Evolutionary conservation across 192 early-diverging fungal species (phyloP), one percentile per base, ranked within the genome.

Genomic region (Coemansia sp.): DNA sequence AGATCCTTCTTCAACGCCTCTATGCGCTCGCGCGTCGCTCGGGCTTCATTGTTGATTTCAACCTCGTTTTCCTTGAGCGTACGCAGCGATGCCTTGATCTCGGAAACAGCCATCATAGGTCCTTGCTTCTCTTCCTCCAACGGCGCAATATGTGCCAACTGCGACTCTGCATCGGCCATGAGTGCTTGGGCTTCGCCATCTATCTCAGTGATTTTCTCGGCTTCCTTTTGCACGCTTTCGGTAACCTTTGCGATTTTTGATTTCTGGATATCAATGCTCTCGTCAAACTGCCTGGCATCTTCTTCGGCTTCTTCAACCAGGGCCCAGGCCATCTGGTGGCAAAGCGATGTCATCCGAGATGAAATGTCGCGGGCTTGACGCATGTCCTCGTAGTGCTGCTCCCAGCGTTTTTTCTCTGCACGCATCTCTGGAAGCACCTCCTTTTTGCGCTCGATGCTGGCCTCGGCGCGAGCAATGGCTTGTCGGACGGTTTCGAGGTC

Each of bases 291-390:
- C 28, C 61, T 49, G 22, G 77, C 80, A 28, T 70, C 60, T 3
- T 71, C 62, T 24, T 83, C 85, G 44, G 65, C 60, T 28, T 85
- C 81, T 17, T 73, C 60, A 20, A 74, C 53, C 9, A 78, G 71
- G 14, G 85, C 80, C 93, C 93, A 96, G 1, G 83, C 87, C 37
- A 87, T 63, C 65, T 88, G 77, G 23, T 88, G 78, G 49, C 85
- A 82, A 23, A 91, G 61, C 0, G 46, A 36, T 5, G 81, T 65
- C 23, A 88, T 53, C n/a, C 71, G 49, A 7, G 78, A 30, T 34
- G 81, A 79, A 5, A 88, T 36, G 27, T 86, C 63, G 18, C 78
- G 73, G 0, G 85, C 83, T 34, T 79, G 76, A 20, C 77, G 64
- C 78, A 86, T 80, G 30, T 87, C 86, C 42, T 87, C 80, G 50